Evolutionary conservation across 2,329 filamentous ascomycete species (phyloP).

Genomic region (Colletotrichum paranaense): DNA sequence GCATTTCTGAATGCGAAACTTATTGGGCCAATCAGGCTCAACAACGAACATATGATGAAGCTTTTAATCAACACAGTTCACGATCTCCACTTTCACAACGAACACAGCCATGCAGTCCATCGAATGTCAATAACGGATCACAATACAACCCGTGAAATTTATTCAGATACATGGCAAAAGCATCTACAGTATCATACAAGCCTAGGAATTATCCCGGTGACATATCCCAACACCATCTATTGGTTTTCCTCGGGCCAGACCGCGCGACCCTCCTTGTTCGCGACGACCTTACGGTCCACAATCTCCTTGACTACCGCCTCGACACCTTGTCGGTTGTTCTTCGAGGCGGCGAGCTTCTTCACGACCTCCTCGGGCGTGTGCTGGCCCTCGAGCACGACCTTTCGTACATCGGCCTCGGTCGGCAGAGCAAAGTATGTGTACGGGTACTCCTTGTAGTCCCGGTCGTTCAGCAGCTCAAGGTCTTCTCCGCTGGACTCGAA

Average conservation of each 20-base stretch:
- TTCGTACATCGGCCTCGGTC: conserved; percentile 70
- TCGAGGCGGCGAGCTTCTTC: conserved; percentile 68
- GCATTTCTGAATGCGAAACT: background rate
- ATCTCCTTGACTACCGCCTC: conserved; percentile 76
- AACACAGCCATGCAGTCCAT: background rate
- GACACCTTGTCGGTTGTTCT: conserved; percentile 76
- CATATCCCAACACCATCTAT: conserved; percentile 4
- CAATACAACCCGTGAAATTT: conserved; percentile 12
- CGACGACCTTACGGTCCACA: conserved; percentile 68
- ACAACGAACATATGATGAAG: background rate
- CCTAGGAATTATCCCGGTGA: conserved; percentile 14
- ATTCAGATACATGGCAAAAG: conserved; percentile 30
- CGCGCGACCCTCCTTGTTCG: conserved; percentile 55
- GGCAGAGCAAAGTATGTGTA: conserved; percentile 78
- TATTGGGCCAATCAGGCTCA: conserved; percentile 12
- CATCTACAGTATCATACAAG: conserved; percentile 35
- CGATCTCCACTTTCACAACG: background rate
- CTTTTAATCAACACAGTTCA: background rate
- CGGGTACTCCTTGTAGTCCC: conserved; percentile 80
- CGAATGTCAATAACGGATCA: background rate
- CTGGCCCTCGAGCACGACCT: conserved; percentile 52
- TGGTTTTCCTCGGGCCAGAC: conserved; percentile 45
- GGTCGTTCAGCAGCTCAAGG: conserved; percentile 71
- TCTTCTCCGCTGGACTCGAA: conserved; percentile 64
- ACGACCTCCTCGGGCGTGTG: conserved; percentile 69